These are phyloP conservation scores for Colletotrichum graminicola DNA, from an alignment of 2,329 filamentous ascomycete genomes.

Conservation along the genomic window DNA sequence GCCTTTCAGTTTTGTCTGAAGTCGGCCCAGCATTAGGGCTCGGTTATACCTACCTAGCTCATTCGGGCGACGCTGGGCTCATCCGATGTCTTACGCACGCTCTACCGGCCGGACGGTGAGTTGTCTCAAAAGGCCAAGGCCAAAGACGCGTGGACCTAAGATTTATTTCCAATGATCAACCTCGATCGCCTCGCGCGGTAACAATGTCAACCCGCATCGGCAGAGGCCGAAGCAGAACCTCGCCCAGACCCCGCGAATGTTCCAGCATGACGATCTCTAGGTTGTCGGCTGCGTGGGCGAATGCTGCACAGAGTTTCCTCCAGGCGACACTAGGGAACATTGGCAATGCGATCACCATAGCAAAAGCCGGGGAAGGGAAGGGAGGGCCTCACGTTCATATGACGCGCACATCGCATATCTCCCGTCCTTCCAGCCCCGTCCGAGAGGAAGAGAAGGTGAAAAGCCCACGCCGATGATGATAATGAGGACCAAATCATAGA, in stretches of 20 bases:
- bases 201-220: constrained; percentile 11
- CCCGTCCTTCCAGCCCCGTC: not conserved
- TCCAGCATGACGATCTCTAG: not conserved
- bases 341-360: constrained; percentile 23
- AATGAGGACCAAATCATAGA: not conserved
- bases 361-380: not conserved
- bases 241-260: not conserved
- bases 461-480: no score
- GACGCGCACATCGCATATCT: constrained; percentile 2
- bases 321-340: not conserved
- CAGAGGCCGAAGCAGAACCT: not conserved
- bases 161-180: not conserved
- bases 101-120: constrained; percentile 7
- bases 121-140: constrained; percentile 23
- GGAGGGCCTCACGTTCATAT: not conserved
- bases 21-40: constrained; percentile 21
- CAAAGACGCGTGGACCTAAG: not conserved
- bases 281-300: not conserved
- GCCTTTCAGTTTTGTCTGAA: not conserved
- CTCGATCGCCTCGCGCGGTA: not conserved
- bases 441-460: not conserved
- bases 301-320: not conserved
- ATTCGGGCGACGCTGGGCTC: constrained; percentile 5
- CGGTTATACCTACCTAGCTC: not conserved
- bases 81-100: constrained; percentile 4